Base-by-base conservation (phyloP, 2,329 filamentous ascomycete genomes). In the Sporothrix pallida region DNA sequence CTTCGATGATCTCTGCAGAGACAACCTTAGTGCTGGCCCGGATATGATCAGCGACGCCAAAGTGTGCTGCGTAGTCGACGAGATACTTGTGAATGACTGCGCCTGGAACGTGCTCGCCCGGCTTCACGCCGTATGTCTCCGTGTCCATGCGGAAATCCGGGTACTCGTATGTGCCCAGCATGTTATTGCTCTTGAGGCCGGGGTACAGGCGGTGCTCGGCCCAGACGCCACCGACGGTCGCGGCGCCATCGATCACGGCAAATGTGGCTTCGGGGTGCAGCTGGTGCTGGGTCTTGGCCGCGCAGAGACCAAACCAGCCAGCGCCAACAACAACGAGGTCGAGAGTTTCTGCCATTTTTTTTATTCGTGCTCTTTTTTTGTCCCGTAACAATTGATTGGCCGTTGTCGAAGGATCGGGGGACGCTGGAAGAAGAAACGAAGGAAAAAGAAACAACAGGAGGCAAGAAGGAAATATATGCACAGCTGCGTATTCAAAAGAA, bases 131-230 rank as follows among this genome's bases (percentile, higher is more conserved):
- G 76, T 87, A 90, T 0, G 81, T 84, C 23, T 85, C 85, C 8
- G 83, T 80, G 74, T 86, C 84, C 89, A 95, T 91, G 20, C 91
- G 91, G 74, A 92, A 93, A 77, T 93, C 92, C 0, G 89, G 88
- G 78, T 88, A 94, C 80, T 95, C 91, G 77, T 91, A 93, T 0
- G 89, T 91, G 2, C 92, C 92, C 12, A 91, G 80, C 79, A 93
- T 86, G 78, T 94, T 94, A 81, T 95, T 95, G 71, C 88, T 90
- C 78, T 90, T 92, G 68, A 95, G 85, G 0, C 88, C 89, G 0
- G 89, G 87, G 79, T 94, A 92, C 0, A 93, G 81, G 0, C 91
- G 86, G 52, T 91, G 83, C 73, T 88, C 83, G 9, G 89, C 87
- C 92, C 92, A 95, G 17, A 90, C 89, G 3, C 93, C 92, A 0